Conservation (phyloP, 2,329 filamentous ascomycete genomes). For the Pseudocercospora fijiensis region DNA sequence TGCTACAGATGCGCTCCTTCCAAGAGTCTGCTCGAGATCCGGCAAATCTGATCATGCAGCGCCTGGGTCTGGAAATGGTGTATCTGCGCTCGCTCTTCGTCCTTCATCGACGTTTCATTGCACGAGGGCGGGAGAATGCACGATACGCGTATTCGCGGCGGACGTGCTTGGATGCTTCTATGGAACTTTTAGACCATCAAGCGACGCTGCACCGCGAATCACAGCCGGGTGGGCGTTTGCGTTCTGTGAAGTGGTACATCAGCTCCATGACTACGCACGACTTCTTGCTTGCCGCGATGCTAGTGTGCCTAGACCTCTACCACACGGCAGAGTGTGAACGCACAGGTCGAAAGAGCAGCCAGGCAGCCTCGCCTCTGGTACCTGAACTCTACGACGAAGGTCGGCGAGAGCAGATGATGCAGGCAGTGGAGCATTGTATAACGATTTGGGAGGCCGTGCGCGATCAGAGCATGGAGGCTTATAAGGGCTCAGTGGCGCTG, state of each 20-base stretch:
- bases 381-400: slow-evolving; percentile 46
- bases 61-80: slow-evolving; percentile 78
- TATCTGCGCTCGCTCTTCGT: slow-evolving; percentile 88
- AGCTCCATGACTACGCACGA: slow-evolving; percentile 78
- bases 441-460: slow-evolving; percentile 77
- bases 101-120: slow-evolving; percentile 82
- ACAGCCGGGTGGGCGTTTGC: slow-evolving; percentile 67
- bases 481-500: slow-evolving; percentile 79
- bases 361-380: slow-evolving; percentile 29
- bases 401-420: slow-evolving; percentile 69
- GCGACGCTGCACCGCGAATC: slow-evolving; percentile 73
- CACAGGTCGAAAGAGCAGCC: slow-evolving; percentile 35
- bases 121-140: slow-evolving; percentile 72
- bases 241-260: slow-evolving; percentile 74
- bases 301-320: slow-evolving; percentile 79
- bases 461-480: slow-evolving; percentile 81
- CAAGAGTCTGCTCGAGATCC: slow-evolving; percentile 73
- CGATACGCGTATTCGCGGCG: slow-evolving; percentile 81
- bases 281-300: slow-evolving; percentile 81
- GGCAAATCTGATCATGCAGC: slow-evolving; percentile 68
- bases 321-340: slow-evolving; percentile 56
- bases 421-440: slow-evolving; percentile 68
- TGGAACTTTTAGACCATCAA: slow-evolving; percentile 78
- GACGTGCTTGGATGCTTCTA: slow-evolving; percentile 79
- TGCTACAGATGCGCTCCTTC: slow-evolving; percentile 72